A percentile compares a stretch with the other conserved stretches of the same genome.
Evolutionary conservation across 352 stramenopile species (phyloP).

Genomic region (Phytophthora idaei): DNA sequence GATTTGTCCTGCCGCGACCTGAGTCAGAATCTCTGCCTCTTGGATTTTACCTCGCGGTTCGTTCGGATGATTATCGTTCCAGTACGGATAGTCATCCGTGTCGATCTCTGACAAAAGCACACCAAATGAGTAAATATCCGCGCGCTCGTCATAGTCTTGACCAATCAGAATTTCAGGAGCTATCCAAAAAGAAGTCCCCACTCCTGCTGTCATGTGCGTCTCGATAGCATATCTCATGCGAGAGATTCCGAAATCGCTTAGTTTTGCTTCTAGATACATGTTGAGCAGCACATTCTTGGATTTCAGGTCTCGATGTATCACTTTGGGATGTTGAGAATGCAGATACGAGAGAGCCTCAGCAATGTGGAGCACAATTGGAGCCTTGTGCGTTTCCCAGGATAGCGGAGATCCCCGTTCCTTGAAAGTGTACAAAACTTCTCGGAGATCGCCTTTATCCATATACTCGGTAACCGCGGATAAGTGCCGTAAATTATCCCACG

Average conservation of each 20-base stretch:
- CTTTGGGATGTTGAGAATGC: constrained; percentile 58
- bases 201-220: constrained; percentile 53
- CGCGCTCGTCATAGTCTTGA: constrained; percentile 49
- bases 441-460: constrained; percentile 69
- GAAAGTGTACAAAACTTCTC: constrained; percentile 51
- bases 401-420: constrained; percentile 41
- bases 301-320: constrained; percentile 56
- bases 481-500: constrained; percentile 50
- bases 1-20: constrained; percentile 47
- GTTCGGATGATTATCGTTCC: constrained; percentile 43
- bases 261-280: constrained; percentile 53
- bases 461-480: constrained; percentile 63
- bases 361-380: constrained; percentile 54
- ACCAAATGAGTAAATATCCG: constrained; percentile 61
- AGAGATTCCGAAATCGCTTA: constrained; percentile 76
- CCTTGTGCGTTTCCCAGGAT: constrained; percentile 55
- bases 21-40: constrained; percentile 53
- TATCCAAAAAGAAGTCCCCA: constrained; percentile 69
- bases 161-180: constrained; percentile 63
- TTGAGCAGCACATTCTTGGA: constrained; percentile 54
- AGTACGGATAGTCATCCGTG: constrained; percentile 62
- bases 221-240: constrained; percentile 49
- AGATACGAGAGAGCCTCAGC: constrained; percentile 62
- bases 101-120: constrained; percentile 57
- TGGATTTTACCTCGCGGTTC: constrained; percentile 41